phyloP scores from a whole-genome alignment of 495 filamentous ascomycete genomes.

The Penicillium cinerascens region DNA sequence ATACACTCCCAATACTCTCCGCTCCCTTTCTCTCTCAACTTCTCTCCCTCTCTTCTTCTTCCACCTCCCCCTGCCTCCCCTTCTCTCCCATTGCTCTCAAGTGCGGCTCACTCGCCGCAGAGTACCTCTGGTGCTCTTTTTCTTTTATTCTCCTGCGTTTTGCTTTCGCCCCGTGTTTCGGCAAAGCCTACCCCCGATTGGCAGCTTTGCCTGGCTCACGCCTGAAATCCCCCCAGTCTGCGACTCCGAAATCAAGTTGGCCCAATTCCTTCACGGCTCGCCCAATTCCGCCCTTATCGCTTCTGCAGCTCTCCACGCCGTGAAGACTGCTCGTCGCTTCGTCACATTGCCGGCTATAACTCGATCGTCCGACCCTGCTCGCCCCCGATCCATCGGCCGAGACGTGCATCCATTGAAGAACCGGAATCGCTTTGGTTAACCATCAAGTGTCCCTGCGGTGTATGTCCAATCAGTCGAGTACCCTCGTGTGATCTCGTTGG shows the following conservation, averaged over 20 bases:
- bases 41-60: constrained; percentile 14
- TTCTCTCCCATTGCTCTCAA: constrained; percentile 8
- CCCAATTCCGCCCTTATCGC: constrained; percentile 8
- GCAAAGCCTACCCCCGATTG: constrained; percentile 2
- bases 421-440: constrained; percentile 10
- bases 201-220: constrained; percentile 6
- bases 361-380: constrained; percentile 1
- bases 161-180: constrained; percentile 6
- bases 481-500: not conserved
- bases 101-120: constrained; percentile 29
- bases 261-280: constrained; percentile 8
- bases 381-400: constrained; percentile 8
- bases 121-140: constrained; percentile 21
- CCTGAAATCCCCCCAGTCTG: not conserved
- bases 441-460: constrained; percentile 15
- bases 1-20: constrained; percentile 28
- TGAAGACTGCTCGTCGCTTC: not conserved
- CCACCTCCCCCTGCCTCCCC: constrained; percentile 11
- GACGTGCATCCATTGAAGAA: constrained; percentile 13
- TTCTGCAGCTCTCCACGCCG: not conserved
- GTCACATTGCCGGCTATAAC: not conserved
- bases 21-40: constrained; percentile 21
- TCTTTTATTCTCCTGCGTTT: constrained; percentile 6
- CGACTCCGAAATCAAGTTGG: not conserved
- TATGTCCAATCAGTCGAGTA: constrained; percentile 10